Evolutionary conservation across 2,329 filamentous ascomycete genomes (phyloP), one percentile per base, ranked within the genome.

Genomic region (Beauveria rudraprayagi): DNA sequence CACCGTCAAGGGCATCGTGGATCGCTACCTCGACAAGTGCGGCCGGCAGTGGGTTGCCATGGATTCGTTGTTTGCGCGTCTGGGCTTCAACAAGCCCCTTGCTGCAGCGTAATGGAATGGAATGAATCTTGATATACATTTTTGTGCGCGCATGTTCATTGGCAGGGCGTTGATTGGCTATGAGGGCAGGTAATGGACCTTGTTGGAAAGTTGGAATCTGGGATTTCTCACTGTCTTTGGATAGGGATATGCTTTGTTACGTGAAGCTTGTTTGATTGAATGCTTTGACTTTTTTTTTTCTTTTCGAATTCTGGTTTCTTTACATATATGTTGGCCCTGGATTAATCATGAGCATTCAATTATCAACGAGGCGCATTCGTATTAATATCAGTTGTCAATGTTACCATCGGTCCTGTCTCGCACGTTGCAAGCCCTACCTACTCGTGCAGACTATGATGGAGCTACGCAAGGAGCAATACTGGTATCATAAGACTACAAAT

Each of bases 31-130:
- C 67, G 91, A 91, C 69, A 94, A 93, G 77, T 96, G 92, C 73
- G 92, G 92, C 28, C 80, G 91, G 67, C 89, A 92, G 74, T 96
- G 91, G 91, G 92, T 97, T 57, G 89, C 91, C 66, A 97, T 96
- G 92, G 91, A 94, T 74, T 87, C 80, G 66, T 75, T 97, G 65
- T 97, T 96, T 79, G 82, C 83, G 26, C 87, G 86, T 73, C 68
- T 88, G 46, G 84, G 85, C 10, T 84, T 85, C 69, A 75, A 72
- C 66, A 74, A 74, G 65, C 56, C 69, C 47, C 37, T 69, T 11
- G 57, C 62, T 43, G 53, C 22, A 24, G 51, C 28, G 51, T 56
- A 44, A 56, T 22, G 24, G 28, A 46, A 46, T 26, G 19, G 16
- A 47, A 8, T 11, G 50, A 40, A 40, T 17, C 3, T 22, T 24